Conservation (phyloP, 495 filamentous ascomycete species). For the Cenococcum geophilum region DNA sequence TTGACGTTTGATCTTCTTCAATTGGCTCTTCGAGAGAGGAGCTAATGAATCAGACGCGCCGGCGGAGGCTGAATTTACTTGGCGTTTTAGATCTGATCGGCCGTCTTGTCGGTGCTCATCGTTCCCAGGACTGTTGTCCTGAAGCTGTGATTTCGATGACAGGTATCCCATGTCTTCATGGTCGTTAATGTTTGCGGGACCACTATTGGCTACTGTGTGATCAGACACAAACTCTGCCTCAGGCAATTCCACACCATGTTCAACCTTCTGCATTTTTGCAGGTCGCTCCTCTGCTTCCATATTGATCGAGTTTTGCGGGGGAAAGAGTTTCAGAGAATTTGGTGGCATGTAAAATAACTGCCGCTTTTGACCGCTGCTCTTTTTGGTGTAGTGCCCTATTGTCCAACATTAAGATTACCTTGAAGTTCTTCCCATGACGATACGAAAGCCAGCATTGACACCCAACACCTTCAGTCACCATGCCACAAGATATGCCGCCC, state of each 20-base stretch:
- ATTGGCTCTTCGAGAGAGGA: slow-evolving; percentile 65
- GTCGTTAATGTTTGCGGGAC: background rate
- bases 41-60: slow-evolving; percentile 27
- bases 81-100: background rate
- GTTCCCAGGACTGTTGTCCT: background rate
- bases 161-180: too few relatives aligned
- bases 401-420: slow-evolving; percentile 11
- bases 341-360: slow-evolving; percentile 1
- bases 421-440: slow-evolving; percentile 6
- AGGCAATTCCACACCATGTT: slow-evolving; percentile 22
- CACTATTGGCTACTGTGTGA: background rate
- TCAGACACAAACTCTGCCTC: too few relatives aligned
- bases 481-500: slow-evolving; percentile 91
- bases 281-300: slow-evolving; percentile 54
- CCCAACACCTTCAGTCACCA: slow-evolving; percentile 38
- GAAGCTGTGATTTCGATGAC: too few relatives aligned
- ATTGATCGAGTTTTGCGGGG: background rate
- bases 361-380: background rate
- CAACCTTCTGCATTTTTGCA: slow-evolving; percentile 48
- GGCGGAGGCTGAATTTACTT: background rate
- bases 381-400: background rate
- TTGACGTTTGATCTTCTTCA: slow-evolving; percentile 63
- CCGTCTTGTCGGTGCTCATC: background rate
- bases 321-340: background rate
- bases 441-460: slow-evolving; percentile 8